Base-by-base conservation (phyloP, 768 basidiomycete species). In the Erythrobasidium yunnanense region DNA sequence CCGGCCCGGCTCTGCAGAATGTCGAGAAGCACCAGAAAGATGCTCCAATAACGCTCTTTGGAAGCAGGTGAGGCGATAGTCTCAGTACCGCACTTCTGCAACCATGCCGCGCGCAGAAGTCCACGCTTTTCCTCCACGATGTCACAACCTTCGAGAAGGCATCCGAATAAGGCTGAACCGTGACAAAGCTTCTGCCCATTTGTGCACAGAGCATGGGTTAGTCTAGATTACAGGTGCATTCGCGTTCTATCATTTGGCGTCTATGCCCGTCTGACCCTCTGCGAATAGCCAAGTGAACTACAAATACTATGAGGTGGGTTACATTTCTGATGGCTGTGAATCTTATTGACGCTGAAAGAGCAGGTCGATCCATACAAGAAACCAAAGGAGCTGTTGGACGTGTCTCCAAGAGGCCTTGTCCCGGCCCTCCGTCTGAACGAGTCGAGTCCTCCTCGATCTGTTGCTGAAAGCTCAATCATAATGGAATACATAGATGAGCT, bases 321-420 rank as follows among this genome's bases (percentile, higher is more conserved):
- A 8, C 22, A 4, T 42, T 2, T 55, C 65, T n/a, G 5, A 17
- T 22, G 33, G 15, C 20, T 20, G 2, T 15, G 1, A 2, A 17
- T 4, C 32, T 83, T 70, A 75, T 78, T 17, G n/a, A n/a, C n/a
- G n/a, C n/a, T n/a, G n/a, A n/a, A n/a, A n/a, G n/a, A n/a, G n/a
- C 66, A 34, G 78, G 63, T 30, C 5, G 6, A 25, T 33, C 46
- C 34, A 5, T 45, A 55, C 34, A 47, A 11, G 46, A 46, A 73
- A 34, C 86, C 88, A 0, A 74, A 82, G 51, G 87, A 87, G 30
- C 81, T 91, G n/a, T 78, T 91, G 18, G 83, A 87, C 35, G 79
- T 88, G 17, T 88, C 87, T 18, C 87, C 88, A 0, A 87, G 87
- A 71, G 87, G 88, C 0, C 80, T 90, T 2, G 87, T 91, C 0